phyloP scores from a whole-genome alignment of 73 alveolate species.

The Diophrys appendiculata region DNA sequence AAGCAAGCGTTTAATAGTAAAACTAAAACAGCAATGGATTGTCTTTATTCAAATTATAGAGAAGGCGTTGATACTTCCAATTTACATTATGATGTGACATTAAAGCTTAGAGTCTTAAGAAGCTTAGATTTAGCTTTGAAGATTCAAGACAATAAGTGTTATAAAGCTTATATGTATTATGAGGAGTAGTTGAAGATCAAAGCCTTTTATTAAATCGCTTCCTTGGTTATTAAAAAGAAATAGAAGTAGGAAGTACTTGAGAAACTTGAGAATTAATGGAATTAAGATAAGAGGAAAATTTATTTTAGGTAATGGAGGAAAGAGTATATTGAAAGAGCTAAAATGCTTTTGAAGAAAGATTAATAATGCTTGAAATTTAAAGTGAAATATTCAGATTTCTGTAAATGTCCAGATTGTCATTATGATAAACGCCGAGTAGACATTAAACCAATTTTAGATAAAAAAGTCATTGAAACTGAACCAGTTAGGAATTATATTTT shows the following conservation, averaged over 20 bases:
- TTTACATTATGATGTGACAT: neutral
- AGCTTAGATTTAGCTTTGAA: too few species aligned
- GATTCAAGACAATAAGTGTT: neutral
- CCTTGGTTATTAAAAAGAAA: neutral
- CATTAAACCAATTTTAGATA: neutral
- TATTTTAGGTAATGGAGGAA: neutral
- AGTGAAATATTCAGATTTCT: neutral
- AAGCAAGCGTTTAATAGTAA: neutral
- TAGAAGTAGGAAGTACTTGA: neutral
- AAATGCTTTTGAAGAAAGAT: neutral
- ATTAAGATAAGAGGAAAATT: neutral
- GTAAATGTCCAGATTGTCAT: neutral
- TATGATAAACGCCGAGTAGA: neutral
- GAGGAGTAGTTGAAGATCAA: neutral
- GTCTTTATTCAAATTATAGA: neutral
- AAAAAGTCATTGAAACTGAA: neutral
- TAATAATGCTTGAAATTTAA: neutral
- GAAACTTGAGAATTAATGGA: neutral
- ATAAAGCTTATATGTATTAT: neutral
- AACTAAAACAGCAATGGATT: neutral
- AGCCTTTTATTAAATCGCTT: neutral
- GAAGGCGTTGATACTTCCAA: neutral
- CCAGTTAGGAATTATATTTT: neutral
- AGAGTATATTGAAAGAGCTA: neutral
- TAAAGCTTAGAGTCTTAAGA: neutral